Base-by-base conservation (phyloP, 768 basidiomycete genomes). In the Serendipita sp. region DNA sequence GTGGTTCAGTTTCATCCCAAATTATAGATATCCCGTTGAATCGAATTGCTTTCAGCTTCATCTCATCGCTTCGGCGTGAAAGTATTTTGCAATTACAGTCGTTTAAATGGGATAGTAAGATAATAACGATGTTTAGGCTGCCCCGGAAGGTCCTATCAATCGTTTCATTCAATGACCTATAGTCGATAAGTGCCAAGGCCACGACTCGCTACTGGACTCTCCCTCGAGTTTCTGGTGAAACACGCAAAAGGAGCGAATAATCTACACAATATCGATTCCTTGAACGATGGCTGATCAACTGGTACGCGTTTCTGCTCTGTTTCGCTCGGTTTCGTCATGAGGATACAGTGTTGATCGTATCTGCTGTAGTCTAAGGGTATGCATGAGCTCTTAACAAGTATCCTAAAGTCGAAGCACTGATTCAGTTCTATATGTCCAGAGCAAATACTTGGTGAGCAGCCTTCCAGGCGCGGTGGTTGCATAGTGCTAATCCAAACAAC, bases 381-480 rank as follows among this genome's bases (percentile, higher is more conserved):
- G 48, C 30, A 18, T 32, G 30, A 51, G n/a, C 48, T 5, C 30
- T 5, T 7, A 41, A 7, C 13, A 13, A 41, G 41, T 5, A 41
- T 13, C 13, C 7, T 41, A 5, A 41, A 8, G 18, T 34, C 48
- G n/a, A 16, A n/a, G n/a, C 16, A 16, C n/a, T 53, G 48, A 53
- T 47, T 45, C 3, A 32, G 2, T 54, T 11, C 16, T 56, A 62
- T 15, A 13, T 35, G 44, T 51, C 45, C 73, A 95, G 92, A 94
- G 74, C 91, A 93, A 81, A 90, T 94, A 71, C 83, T 89, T 71
- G 92, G 92, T 91, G 72, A 53, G 84, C 75, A 24, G 24, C 24
- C 24, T 24, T 24, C 24, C 24, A 24, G 24, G 24, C 24, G 24
- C 24, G 24, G 24, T 24, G 24, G 24, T 24, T 24, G 24, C 24